Base-by-base conservation (phyloP, 176 grass and related monocot genomes). In the Alopecurus myosuroides region DNA sequence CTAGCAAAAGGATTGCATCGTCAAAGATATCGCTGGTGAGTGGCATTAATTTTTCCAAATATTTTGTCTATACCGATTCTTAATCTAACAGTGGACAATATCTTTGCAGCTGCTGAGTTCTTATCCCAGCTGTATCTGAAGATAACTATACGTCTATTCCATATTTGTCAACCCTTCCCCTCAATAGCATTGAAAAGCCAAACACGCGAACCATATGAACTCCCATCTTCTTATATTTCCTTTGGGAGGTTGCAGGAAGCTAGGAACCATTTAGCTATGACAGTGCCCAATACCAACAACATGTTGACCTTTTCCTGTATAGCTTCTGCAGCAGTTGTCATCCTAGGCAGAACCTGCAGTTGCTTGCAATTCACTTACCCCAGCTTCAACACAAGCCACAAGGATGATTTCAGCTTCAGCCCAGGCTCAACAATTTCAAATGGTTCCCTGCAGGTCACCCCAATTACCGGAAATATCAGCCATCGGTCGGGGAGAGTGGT, bases 331-430 rank as follows among this genome's bases (percentile, higher is more conserved):
- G 42, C 11, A 61, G 6, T 85, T 25, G 11, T 35, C 19, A 36
- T 85, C 20, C 78, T 87, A 20, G 60, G 45, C 2, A 56, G 20
- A 57, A 80, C 41, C 41, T 86, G 40, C 41, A 74, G 53, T 46
- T 86, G 67, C 67, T 23, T 86, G 85, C 67, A 80, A 23, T 86
- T 86, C 55, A 74, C 1, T 15, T 86, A 80, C 67, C n/a, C 67
- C 30, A 23, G 10, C 31, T 86, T 86, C 68, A 56, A 48, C 23
- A n/a, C 22, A 26, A 33, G 22, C 73, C 52, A 29, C 25, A 64
- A 14, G 33, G 73, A 11, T 46, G 60, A 86, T 79, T 86, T 86
- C 84, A 49, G 76, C 66, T 86, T 86, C 76, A 86, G 20, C 76
- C 50, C 65, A 25, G 76, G 66, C 0, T 58, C 60, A 18, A 3